A percentile compares a stretch with the other conserved stretches of the same genome.
phyloP scores from a whole-genome alignment of 805 yeast genomes.

The Sugiyamaella qingdaonensis region DNA sequence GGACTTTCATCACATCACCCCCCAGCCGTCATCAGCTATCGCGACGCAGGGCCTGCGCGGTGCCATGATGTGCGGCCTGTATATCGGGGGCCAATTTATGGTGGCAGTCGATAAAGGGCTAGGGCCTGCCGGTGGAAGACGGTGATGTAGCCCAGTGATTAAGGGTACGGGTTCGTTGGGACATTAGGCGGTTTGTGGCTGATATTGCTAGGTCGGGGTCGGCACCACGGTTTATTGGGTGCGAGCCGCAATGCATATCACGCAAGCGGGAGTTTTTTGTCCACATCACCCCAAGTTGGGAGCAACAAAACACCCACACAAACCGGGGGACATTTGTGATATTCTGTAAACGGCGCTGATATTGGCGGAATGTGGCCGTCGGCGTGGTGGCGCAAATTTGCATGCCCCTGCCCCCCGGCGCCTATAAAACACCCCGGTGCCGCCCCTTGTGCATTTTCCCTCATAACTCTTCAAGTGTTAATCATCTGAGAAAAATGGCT shows the following conservation, averaged over 20 bases:
- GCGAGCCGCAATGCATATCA: background rate
- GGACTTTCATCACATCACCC: too few species aligned
- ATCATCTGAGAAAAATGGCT: conserved; percentile 48
- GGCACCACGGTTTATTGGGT: background rate
- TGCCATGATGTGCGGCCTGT: conserved; percentile 4
- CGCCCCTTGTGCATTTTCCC: conserved; percentile 2
- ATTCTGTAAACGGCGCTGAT: conserved; percentile 1
- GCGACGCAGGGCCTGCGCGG: background rate
- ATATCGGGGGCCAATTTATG: conserved; percentile 7
- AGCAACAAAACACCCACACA: conserved; percentile 6
- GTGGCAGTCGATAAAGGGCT: background rate
- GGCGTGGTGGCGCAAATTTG: conserved; percentile 2
- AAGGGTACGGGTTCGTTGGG: background rate
- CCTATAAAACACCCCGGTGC: conserved; percentile 2
- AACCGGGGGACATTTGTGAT: conserved; percentile 4
- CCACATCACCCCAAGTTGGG: background rate
- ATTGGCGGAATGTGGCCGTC: conserved; percentile 1
- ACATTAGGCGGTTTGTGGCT: background rate
- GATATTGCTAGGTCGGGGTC: conserved; percentile 5
- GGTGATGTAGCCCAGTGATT: background rate
- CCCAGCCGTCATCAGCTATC: too few species aligned
- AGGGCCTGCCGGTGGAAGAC: background rate
- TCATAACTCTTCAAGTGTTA: conserved; percentile 1
- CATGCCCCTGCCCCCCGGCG: background rate
- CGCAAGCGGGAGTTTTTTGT: background rate